Base-by-base conservation (phyloP, 306 rosid species). In the Trichosanthes cucumerina region DNA sequence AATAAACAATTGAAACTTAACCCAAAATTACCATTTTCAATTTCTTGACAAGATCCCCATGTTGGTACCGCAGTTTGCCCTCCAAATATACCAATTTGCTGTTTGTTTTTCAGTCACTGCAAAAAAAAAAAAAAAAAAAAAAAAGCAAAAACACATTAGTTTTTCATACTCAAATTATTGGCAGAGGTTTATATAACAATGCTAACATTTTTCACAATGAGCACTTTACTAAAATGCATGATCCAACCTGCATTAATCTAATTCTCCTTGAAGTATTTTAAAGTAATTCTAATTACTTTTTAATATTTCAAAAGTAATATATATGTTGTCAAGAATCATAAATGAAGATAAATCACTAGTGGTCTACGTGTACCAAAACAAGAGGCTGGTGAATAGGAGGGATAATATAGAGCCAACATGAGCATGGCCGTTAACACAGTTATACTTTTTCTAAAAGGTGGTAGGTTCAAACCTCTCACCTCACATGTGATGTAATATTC, bases 11-110 rank as follows among this genome's bases (percentile, higher is more conserved):
- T 50, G 26, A 53, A 74, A 74, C 44, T 50, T 50, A 47, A 72
- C 43, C 77, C 77, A 73, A 26, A 73, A 73, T 49, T 73, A 73
- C 78, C 78, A 52, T 70, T 74, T 74, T 50, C 78, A 52, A 12
- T n/a, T 74, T 74, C 78, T 33, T 52, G 46, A 74, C 19, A 73
- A 26, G 43, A 74, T 74, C 63, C 3, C 5, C 15, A 6, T 74
- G 63, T 5, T 31, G 78, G 31, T 26, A 50, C 18, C 31, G 7
- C 43, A 49, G 39, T 49, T 19, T 73, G 41, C 59, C 77, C 24
- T 73, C 60, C 59, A 73, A 16, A 9, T 31, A 49, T 9, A 26
- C 15, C 77, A 52, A 73, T 73, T 31, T 26, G 43, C 44, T 73
- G 77, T 73, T 73, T 73, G 77, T 28, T 74, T 49, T 49, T 4